These are phyloP conservation scores for Hypoxylon subgilvum DNA, from an alignment of 495 filamentous ascomycete genomes.

Conservation along the genomic window DNA sequence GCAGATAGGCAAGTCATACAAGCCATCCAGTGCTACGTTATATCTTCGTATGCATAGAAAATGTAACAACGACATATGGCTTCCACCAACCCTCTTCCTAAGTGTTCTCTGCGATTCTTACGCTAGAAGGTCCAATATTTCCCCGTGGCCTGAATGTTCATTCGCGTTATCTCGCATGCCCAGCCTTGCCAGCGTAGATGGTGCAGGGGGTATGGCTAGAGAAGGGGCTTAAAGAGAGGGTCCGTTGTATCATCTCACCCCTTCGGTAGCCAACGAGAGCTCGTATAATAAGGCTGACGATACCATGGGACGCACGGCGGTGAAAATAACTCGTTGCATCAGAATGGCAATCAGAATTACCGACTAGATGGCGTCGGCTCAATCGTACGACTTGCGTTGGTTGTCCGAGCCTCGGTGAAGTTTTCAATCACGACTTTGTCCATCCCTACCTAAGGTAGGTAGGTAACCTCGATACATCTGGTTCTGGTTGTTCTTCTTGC, in stretches of 20 bases:
- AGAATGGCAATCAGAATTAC: neutral
- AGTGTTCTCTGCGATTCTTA: neutral
- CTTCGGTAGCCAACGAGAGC: conserved; percentile 20
- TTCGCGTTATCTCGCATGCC: conserved; percentile 2
- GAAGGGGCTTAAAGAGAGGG: neutral
- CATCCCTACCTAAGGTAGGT: neutral
- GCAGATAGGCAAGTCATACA: neutral
- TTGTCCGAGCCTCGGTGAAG: conserved; percentile 26
- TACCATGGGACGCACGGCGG: neutral
- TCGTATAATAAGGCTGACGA: conserved; percentile 16
- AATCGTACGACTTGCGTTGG: conserved; percentile 10
- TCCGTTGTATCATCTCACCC: neutral
- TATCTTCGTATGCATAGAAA: neutral
- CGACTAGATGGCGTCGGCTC: neutral
- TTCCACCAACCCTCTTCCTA: neutral
- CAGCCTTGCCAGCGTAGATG: neutral
- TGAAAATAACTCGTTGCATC: neutral
- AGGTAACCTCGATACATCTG: neutral
- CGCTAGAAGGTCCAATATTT: neutral
- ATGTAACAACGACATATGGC: neutral
- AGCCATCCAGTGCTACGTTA: neutral
- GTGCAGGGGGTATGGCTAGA: neutral
- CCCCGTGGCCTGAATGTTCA: too few relatives aligned
- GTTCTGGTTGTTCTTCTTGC: neutral
- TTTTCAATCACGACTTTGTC: conserved; percentile 4